Base-by-base conservation (phyloP, 495 filamentous ascomycete genomes). In the Aspergillus wentii region DNA sequence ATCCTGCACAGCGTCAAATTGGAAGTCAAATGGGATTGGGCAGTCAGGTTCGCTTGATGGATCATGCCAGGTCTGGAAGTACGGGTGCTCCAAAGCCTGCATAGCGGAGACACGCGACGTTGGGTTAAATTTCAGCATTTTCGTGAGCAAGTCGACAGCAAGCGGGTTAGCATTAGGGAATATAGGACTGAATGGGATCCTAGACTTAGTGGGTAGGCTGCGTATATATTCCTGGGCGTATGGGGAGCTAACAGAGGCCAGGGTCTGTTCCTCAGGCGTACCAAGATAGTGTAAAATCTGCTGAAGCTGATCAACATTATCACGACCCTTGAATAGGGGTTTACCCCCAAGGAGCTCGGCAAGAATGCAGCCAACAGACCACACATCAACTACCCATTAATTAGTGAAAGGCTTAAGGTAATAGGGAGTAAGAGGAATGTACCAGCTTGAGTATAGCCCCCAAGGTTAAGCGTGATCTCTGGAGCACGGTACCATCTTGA, bases 391-490 rank as follows among this genome's bases (percentile, higher is more conserved):
- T 95, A 31, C n/a, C 18, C 38, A 17, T 26, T 17, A 33, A 29
- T 54, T 27, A 60, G 39, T 32, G 35, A 22, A 33, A 25, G 6
- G 17, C 2, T n/a, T 26, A 31, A 47, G 40, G 32, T 25, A 31
- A 18, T 14, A 41, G 23, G 4, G 13, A 26, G 27, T 25, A 25
- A 34, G 22, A 19, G 29, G n/a, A 7, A 88, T 88, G 32, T 75
- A 94, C 88, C 97, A 40, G 92, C 92, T 85, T 98, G 97, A 48
- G 94, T 98, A 61, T 98, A 98, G 66, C 91, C 95, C 68, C 96
- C 91, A 80, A 98, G 97, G 64, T 89, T 97, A 59, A 98, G 72
- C 92, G 97, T 98, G 56, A 98, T 98, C 61, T 98, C 92, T 3
- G 92, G 92, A 21, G 92, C 92, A 64, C 92, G 86, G 61, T 97